Conservation (phyloP, 352 stramenopile species). For the Peronosclerospora sorghi region DNA sequence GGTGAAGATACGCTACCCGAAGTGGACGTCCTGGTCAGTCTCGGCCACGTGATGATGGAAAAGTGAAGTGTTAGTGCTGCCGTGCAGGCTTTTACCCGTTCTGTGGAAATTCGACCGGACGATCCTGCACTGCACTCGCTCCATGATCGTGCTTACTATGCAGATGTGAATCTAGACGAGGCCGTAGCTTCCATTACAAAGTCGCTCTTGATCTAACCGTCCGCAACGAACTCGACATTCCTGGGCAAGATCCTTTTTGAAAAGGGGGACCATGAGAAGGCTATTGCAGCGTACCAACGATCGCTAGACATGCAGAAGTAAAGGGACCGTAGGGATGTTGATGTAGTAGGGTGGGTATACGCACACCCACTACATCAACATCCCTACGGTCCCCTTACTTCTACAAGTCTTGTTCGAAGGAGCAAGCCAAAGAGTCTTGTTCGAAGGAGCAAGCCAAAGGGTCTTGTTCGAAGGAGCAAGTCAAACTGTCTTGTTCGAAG, state of each 20-base stretch:
- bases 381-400: too few relatives aligned
- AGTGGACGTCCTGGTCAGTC: conserved; percentile 72
- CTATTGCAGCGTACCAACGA: conserved; percentile 78
- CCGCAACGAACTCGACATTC: conserved; percentile 72
- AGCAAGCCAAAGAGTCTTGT: too few relatives aligned
- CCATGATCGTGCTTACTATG: conserved; percentile 74
- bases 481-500: too few relatives aligned
- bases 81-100: conserved; percentile 74
- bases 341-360: too few relatives aligned
- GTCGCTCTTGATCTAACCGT: conserved; percentile 62
- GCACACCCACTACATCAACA: too few relatives aligned
- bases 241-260: conserved; percentile 83
- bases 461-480: too few relatives aligned
- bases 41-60: conserved; percentile 75
- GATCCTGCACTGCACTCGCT: conserved; percentile 66
- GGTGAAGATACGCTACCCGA: conserved; percentile 58
- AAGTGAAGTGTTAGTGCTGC: conserved; percentile 68
- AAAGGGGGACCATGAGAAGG: conserved; percentile 79
- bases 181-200: conserved; percentile 48
- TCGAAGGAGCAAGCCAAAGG: too few relatives aligned
- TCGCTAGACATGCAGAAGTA: conserved; percentile 74
- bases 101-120: conserved; percentile 69
- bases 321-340: too few relatives aligned
- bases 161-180: conserved; percentile 73
- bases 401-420: too few relatives aligned